These are phyloP conservation scores for Stemphylium vesicarium DNA, from an alignment of 2,329 filamentous ascomycete species.

Conservation along the genomic window DNA sequence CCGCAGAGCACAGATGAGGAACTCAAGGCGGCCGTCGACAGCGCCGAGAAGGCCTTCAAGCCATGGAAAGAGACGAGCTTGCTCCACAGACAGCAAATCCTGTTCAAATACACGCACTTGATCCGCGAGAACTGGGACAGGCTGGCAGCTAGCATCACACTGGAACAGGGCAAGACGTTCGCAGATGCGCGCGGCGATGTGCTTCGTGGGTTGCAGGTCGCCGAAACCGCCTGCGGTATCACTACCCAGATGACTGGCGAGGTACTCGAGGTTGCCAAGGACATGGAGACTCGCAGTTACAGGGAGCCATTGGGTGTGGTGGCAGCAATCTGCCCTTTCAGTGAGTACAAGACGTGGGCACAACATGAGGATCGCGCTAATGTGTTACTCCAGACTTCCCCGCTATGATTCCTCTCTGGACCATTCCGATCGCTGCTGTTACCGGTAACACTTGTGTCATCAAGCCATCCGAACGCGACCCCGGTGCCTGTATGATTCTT, in stretches of 20 bases:
- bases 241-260: conserved; percentile 84
- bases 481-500: conserved; percentile 83
- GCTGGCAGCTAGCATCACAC: conserved; percentile 80
- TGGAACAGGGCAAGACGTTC: conserved; percentile 89
- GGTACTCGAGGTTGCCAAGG: conserved; percentile 83
- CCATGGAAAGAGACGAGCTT: conserved; percentile 75
- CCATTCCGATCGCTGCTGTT: conserved; percentile 81
- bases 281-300: conserved; percentile 88
- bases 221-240: conserved; percentile 80
- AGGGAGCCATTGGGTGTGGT: conserved; percentile 81
- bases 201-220: conserved; percentile 80
- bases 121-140: conserved; percentile 87
- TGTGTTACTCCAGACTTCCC: conserved; percentile 70
- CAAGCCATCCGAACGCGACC: conserved; percentile 86
- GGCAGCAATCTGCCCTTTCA: conserved; percentile 86
- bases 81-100: conserved; percentile 78
- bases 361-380: conserved; percentile 25
- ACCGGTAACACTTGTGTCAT: conserved; percentile 84
- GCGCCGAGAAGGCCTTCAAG: conserved; percentile 76
- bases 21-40: conserved; percentile 75
- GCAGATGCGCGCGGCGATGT: conserved; percentile 84
- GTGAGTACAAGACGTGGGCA: conserved; percentile 55
- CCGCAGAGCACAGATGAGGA: conserved; percentile 82
- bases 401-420: conserved; percentile 93
- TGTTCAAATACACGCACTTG: conserved; percentile 83